Evolutionary conservation across 306 rosid genomes (phyloP), one percentile per base, ranked within the genome.

Genomic region (Gleditsia sinensis): DNA sequence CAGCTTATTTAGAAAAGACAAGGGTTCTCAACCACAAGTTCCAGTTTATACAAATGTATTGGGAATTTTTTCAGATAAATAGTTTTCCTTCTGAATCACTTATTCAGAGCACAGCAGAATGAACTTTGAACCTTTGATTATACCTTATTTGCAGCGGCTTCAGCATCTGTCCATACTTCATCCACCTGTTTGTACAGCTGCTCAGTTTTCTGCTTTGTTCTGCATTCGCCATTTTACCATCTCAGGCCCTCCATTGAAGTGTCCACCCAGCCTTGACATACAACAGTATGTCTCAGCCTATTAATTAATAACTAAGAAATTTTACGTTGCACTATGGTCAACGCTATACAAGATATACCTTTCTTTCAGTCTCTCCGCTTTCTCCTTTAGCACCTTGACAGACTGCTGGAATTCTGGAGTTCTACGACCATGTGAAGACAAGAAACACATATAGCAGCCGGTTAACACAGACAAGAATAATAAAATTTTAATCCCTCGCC

Each of bases 151-250:
- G 97, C 97, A n/a, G 84, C 75, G 75, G 78, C 86, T 85, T 92
- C 99, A 24, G 96, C 99, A 75, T 91, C 93, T 0, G 88, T 84
- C 98, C 97, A 94, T 6, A 62, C 94, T 57, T 86, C 96, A 84
- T 90, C 99, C 69, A 82, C 96, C 76, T 84, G 90, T 90, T 85
- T 90, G 93, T 88, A 92, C 77, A 94, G 90, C 87, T 84, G 75
- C 88, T 88, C 93, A 36, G 92, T 87, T 74, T 82, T 92, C 88
- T 94, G 93, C 93, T 90, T 94, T 61, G 99, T 92, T 88, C 99
- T 94, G 99, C 97, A 92, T 92, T 86, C 72, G 82, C 79, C 88
- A 92, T 81, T 90, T 90, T 90, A 92, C 87, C 89, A 79, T 90
- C 89, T 92, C 89, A 94, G 91, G 76, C 86, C 91, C 78, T 67